Evolutionary conservation across 495 filamentous ascomycete genomes (phyloP), one percentile per base, ranked within the genome.

Genomic region (Penicillium antarcticum): DNA sequence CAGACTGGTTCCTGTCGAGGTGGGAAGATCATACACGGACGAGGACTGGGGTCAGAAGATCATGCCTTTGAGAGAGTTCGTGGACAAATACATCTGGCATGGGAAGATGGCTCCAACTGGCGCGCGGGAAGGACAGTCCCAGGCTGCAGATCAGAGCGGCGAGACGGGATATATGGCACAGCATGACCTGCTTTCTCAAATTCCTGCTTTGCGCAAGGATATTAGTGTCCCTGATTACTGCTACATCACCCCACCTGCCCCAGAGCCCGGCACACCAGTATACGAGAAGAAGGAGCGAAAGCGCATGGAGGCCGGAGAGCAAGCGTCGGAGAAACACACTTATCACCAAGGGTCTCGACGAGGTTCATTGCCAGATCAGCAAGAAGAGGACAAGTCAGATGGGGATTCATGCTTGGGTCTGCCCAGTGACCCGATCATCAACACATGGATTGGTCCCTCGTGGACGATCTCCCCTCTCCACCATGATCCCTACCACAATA

Each of bases 401-500:
- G 21, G 32, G 6, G 42, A 42, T 14, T 52, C 60, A 5, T 33
- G 43, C 1, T 43, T 58, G 11, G 52, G 24, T 13, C 36, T 63
- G 23, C 63, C 70, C 7, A 56, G 45, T 12, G 67, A 75, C 34
- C 73, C 76, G 0, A 66, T 78, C 7, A 73, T 76, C n/a, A 97
- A 98, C 65, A 91, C 88, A 4, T 98, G 94, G 94, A 87, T 97
- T 46, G 94, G 94, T 0, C 94, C 94, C 0, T 70, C 82, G 0
- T 86, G 84, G 39, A 97, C 94, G 2, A 91, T 97, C 35, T 95
- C 89, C 0, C 94, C 95, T 5, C 69, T 97, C 16, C 94, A 98
- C 65, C 92, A 89, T 17, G 94, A 98, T 61, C 89, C 91, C 2
- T 91, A 96, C 62, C 87, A 97, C 60, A 98, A 98, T 58, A 81